A percentile compares a stretch with the other conserved stretches of the same genome.
Evolutionary conservation across 1,139 yeast species (phyloP).

Genomic region (Candida tropicalis): DNA sequence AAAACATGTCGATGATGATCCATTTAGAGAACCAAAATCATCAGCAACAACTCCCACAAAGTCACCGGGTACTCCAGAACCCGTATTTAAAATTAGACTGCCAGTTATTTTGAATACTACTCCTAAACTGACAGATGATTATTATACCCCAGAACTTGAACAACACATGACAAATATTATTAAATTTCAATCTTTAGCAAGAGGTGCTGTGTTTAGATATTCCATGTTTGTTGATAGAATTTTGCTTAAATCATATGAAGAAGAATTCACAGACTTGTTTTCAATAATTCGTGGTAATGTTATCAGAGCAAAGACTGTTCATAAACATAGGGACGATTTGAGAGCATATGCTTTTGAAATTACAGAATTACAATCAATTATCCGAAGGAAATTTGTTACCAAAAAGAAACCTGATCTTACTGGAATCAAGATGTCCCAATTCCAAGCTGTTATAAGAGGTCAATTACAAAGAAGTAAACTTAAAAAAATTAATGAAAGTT

Average conservation of each 20-base stretch:
- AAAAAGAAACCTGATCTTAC: conserved; percentile 18
- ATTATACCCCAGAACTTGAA: conserved; percentile 30
- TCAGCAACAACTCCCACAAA: background rate
- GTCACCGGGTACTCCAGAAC: background rate
- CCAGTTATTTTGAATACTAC: conserved; percentile 1
- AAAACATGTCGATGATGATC: conserved; percentile 13
- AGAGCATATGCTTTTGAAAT: conserved; percentile 29
- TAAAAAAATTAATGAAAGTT: conserved; percentile 10
- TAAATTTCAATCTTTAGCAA: conserved; percentile 60
- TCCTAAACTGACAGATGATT: conserved; percentile 13
- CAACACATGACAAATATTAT: conserved; percentile 28
- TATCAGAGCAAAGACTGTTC: conserved; percentile 37
- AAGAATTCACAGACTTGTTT: conserved; percentile 40
- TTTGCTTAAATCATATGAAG: conserved; percentile 56
- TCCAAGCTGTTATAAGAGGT: conserved; percentile 38
- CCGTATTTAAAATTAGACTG: conserved; percentile 7
- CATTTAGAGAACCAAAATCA: background rate
- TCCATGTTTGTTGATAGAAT: conserved; percentile 61
- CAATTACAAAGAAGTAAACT: conserved; percentile 19
- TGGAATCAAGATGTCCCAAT: conserved; percentile 12
- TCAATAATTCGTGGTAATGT: conserved; percentile 46
- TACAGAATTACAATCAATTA: conserved; percentile 39
- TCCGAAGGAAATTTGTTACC: conserved; percentile 30
- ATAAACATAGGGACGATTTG: conserved; percentile 42
- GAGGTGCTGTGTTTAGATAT: conserved; percentile 69